phyloP scores from a whole-genome alignment of 225 moss, liverwort and hornwort genomes.

The Neckera pumila region DNA sequence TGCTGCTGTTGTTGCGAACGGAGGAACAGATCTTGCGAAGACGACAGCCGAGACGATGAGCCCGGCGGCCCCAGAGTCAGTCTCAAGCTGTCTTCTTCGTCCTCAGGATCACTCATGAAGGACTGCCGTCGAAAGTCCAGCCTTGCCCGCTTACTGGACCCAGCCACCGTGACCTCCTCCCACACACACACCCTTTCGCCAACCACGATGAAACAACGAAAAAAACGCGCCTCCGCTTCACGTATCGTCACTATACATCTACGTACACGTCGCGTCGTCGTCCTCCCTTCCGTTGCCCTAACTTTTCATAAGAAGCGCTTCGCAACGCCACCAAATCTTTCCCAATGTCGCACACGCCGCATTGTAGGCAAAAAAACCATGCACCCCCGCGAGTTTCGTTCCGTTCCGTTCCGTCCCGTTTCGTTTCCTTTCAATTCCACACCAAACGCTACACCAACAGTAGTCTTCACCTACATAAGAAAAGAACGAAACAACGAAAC shows the following conservation, averaged over 20 bases:
- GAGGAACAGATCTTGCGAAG: conserved; percentile 37
- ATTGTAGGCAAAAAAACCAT: background rate
- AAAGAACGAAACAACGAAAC: background rate
- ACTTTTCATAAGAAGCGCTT: background rate
- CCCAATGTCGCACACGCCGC: conserved; percentile 2
- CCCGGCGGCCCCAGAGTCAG: conserved; percentile 75
- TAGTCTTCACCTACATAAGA: background rate
- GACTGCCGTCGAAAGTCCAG: conserved; percentile 58
- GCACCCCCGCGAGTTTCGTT: background rate
- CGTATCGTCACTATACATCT: conserved; percentile 2
- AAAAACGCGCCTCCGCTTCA: conserved; percentile 1
- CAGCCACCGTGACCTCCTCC: conserved; percentile 57
- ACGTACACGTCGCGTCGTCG: background rate
- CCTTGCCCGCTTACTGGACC: conserved; percentile 63
- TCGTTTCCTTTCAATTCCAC: background rate
- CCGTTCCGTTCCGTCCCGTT: background rate
- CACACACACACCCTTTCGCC: background rate
- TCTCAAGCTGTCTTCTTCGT: conserved; percentile 79
- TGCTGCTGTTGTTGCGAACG: conserved; percentile 32
- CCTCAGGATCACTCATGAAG: conserved; percentile 95
- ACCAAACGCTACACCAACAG: background rate
- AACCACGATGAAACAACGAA: background rate
- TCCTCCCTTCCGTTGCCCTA: background rate
- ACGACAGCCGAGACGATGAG: conserved; percentile 61
- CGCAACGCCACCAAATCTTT: background rate